These are phyloP conservation scores for Magnusiomyces suaveolens DNA, from an alignment of 1,139 yeast species.

Conservation along the genomic window DNA sequence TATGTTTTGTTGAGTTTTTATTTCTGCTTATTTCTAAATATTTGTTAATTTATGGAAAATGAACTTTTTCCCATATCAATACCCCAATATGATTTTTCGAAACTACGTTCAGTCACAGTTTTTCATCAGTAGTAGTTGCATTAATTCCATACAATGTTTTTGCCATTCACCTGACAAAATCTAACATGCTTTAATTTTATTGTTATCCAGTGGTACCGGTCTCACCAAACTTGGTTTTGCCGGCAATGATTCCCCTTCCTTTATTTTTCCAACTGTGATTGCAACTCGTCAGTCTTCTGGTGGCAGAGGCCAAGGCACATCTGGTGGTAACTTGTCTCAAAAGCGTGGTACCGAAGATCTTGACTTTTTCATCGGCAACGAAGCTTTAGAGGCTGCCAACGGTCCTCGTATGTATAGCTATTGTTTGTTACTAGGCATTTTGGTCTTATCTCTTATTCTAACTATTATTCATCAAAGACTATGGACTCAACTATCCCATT, in stretches of 20 bases:
- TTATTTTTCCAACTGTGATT: constrained; percentile 94
- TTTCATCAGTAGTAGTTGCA: constrained; percentile 8
- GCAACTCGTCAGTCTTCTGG: constrained; percentile 55
- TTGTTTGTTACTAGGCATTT: not conserved
- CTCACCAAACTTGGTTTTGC: constrained; percentile 96
- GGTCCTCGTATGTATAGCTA: constrained; percentile 44
- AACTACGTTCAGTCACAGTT: too few relatives aligned
- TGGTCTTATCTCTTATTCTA: not conserved
- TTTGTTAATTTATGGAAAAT: constrained; percentile 3
- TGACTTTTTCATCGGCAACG: constrained; percentile 92
- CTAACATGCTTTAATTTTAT: not conserved
- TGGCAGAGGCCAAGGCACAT: constrained; percentile 31
- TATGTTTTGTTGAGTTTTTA: constrained; percentile 12
- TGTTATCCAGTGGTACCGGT: constrained; percentile 77
- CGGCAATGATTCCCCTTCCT: constrained; percentile 96
- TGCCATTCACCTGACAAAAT: not conserved
- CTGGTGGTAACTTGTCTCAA: constrained; percentile 42
- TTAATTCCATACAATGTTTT: constrained; percentile 20
- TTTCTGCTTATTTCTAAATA: not conserved
- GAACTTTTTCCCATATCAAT: too few relatives aligned
- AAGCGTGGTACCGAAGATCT: constrained; percentile 91
- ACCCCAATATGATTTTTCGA: not conserved
- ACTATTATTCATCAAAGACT: constrained; percentile 35
- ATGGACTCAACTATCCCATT: constrained; percentile 83
- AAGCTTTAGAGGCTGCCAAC: constrained; percentile 79